Evolutionary conservation across 306 rosid species (phyloP), one percentile per base, ranked within the genome.

Genomic region (Alnus rubra): DNA sequence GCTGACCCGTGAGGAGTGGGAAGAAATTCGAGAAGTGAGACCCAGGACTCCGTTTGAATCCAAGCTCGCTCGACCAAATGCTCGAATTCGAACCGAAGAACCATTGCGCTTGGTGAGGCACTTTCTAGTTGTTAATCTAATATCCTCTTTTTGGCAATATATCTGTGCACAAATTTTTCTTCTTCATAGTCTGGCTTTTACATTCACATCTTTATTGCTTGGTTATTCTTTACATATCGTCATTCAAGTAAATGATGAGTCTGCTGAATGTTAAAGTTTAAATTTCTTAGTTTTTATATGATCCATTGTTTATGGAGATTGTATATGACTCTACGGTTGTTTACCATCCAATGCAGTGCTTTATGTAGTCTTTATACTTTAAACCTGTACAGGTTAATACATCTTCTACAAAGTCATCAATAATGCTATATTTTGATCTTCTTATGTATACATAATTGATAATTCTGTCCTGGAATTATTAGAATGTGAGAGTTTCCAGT

Each of bases 1-100:
- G 92, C 84, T 88, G 30, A 82, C 69, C 28, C 88, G 76, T 39
- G 90, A 88, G 71, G 92, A 88, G 77, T 88, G 92, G 92, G 88
- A 88, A 60, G 82, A 79, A 75, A 82, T 86, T 77, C 85, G 82
- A 44, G 92, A 80, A 67, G 82, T 82, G 45, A 79, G 89, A 69
- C 92, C 90, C 1, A 82, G 92, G 76, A 88, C 92, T 53, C 92
- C 92, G 0, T 88, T 88, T 75, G 92, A 88, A 82, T 88, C 92
- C 84, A 88, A 84, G 74, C 85, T 88, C 39, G 92, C 92, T 49
- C 88, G 92, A 74, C 88, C 89, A 67, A 86, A 86, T 84, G 92
- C 92, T n/a, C 82, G 49, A 37, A 70, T 88, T 51, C 82, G 92
- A 80, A 88, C 90, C 3, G 92, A 89, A 48, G 92, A 86, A 73